A percentile compares a stretch with the other conserved stretches of the same genome.
These are phyloP conservation scores for Jatropha curcas DNA, from an alignment of 345 rosid species.

Conservation along the genomic window DNA sequence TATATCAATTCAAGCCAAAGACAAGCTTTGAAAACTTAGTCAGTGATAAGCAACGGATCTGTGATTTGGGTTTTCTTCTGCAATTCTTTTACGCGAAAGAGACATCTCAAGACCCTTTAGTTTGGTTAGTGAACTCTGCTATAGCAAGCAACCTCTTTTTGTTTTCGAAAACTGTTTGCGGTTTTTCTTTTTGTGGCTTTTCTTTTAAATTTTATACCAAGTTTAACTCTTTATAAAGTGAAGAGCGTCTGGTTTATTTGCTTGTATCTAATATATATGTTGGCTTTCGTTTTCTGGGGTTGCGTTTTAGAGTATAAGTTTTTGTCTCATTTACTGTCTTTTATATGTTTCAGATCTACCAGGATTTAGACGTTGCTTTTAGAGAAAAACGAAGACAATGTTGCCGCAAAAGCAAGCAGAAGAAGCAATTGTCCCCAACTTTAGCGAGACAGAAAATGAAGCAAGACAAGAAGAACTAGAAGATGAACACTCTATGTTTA, in stretches of 20 bases:
- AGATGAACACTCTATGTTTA: conserved; percentile 44
- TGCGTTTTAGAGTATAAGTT: conserved; percentile 16
- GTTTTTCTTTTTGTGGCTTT: conserved; percentile 12
- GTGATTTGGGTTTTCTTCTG: conserved; percentile 8
- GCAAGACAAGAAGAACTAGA: conserved; percentile 21
- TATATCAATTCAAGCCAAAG: conserved; percentile 23
- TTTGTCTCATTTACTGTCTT: conserved; percentile 43
- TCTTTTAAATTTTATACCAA: conserved; percentile 12
- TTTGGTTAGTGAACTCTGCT: no score
- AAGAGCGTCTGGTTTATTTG: not conserved
- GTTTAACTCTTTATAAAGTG: not conserved
- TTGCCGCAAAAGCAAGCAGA: conserved; percentile 86
- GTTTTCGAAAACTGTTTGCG: not conserved
- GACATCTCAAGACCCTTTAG: conserved; percentile 18
- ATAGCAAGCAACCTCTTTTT: no score
- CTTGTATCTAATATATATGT: conserved; percentile 9
- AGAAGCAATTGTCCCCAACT: conserved; percentile 75
- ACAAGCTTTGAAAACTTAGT: not conserved
- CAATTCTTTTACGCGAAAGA: conserved; percentile 11
- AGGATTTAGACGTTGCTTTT: conserved; percentile 30
- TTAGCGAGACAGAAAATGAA: conserved; percentile 48
- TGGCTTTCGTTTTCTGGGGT: conserved; percentile 41
- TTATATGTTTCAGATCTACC: conserved; percentile 43
- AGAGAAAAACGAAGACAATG: conserved; percentile 46
- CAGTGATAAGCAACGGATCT: conserved; percentile 2